Conservation (phyloP, 75 land plant genomes). For the Sequoiadendron giganteum region DNA sequence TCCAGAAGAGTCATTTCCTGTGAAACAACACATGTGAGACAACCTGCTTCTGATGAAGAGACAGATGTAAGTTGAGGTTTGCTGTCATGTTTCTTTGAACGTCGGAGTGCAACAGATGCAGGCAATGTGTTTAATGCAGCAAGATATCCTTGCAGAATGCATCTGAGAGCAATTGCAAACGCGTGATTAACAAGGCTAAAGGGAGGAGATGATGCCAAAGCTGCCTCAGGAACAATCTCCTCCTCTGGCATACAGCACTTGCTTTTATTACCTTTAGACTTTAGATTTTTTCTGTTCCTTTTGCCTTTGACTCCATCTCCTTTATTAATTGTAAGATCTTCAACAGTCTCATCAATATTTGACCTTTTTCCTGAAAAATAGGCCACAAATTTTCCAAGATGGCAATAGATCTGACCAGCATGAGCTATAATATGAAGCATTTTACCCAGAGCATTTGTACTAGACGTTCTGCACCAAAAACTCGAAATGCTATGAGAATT, state of each 20-base stretch:
- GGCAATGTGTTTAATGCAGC: constrained; percentile 66
- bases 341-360: constrained; percentile 19
- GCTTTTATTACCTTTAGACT: neutral
- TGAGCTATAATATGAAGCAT: constrained; percentile 60
- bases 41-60: constrained; percentile 26
- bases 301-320: constrained; percentile 5
- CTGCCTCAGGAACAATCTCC: neutral
- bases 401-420: constrained; percentile 53
- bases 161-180: constrained; percentile 78
- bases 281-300: constrained; percentile 2
- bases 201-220: constrained; percentile 21
- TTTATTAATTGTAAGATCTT: neutral
- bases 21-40: constrained; percentile 46
- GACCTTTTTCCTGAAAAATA: constrained; percentile 33
- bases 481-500: constrained; percentile 56
- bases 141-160: constrained; percentile 73
- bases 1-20: constrained; percentile 75
- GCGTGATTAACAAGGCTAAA: constrained; percentile 88
- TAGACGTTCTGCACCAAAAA: constrained; percentile 73
- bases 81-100: constrained; percentile 20
- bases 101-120: constrained; percentile 60
- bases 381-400: constrained; percentile 71
- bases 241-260: neutral
- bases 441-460: constrained; percentile 69
- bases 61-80: neutral